These are phyloP conservation scores for Piper betle DNA, from an alignment of 164 flowering plant species.

Conservation along the genomic window DNA sequence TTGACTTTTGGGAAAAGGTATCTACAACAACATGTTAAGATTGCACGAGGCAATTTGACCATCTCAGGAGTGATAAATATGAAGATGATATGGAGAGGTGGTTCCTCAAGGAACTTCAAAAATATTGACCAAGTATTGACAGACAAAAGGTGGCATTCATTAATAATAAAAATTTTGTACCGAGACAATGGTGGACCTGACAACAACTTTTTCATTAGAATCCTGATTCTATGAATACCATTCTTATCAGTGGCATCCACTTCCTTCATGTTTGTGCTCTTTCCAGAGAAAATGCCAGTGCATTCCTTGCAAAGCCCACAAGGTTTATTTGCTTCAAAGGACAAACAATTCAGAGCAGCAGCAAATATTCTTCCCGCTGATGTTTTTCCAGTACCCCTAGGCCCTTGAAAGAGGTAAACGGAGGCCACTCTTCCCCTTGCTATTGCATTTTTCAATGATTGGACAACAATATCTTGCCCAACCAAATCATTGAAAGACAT, in stretches of 20 bases:
- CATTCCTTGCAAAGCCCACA: conserved; percentile 87
- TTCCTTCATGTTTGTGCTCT: conserved; percentile 41
- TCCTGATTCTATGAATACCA: conserved; percentile 39
- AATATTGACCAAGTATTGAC: conserved; percentile 70
- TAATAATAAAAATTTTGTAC: conserved; percentile 61
- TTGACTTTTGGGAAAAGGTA: conserved; percentile 77
- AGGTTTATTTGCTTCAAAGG: conserved; percentile 57
- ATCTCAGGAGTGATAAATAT: conserved; percentile 71
- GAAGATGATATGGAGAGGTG: conserved; percentile 56
- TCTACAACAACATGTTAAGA: conserved; percentile 80
- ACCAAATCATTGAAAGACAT: conserved; percentile 68
- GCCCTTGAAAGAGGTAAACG: conserved; percentile 91
- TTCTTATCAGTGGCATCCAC: conserved; percentile 67
- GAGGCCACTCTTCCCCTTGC: conserved; percentile 70
- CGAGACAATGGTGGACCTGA: conserved; percentile 23
- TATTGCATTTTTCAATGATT: conserved; percentile 61
- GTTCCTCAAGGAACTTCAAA: conserved; percentile 74
- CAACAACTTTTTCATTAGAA: conserved; percentile 33
- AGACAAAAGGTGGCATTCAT: conserved; percentile 86
- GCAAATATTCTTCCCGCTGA: conserved; percentile 80
- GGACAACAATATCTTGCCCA: conserved; percentile 84
- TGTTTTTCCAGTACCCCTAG: conserved; percentile 95
- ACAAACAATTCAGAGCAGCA: conserved; percentile 73
- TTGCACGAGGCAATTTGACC: conserved; percentile 69
- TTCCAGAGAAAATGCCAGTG: conserved; percentile 46